These are phyloP conservation scores for Leishmania lainsoni DNA, from an alignment of 208 protist genomes.

Conservation along the genomic window DNA sequence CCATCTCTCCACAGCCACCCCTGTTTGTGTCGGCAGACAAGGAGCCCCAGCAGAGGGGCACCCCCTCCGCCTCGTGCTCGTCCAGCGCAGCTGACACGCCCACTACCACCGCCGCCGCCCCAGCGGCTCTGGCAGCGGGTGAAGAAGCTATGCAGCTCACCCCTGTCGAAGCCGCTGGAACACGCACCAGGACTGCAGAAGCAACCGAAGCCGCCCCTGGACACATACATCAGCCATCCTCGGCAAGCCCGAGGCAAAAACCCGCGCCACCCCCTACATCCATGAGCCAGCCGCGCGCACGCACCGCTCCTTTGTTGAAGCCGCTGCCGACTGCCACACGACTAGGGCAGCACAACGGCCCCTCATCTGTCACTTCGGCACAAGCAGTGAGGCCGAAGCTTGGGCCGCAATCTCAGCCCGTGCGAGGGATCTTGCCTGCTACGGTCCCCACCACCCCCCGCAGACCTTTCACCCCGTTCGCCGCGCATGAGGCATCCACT, in stretches of 20 bases:
- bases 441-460: background rate
- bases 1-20: background rate
- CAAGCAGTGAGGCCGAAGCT: background rate
- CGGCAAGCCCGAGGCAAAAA: background rate
- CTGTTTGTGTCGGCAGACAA: background rate
- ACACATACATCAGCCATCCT: background rate
- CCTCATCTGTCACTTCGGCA: background rate
- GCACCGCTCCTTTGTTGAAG: slow-evolving; percentile 5
- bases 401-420: background rate
- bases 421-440: background rate
- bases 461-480: background rate
- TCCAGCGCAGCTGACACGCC: background rate
- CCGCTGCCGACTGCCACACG: too few relatives aligned
- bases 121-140: background rate
- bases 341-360: background rate
- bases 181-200: background rate
- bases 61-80: background rate
- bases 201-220: background rate
- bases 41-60: background rate
- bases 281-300: background rate
- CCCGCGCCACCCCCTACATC: background rate
- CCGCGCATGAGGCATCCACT: background rate
- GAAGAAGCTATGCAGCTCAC: background rate
- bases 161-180: background rate
- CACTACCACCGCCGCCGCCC: background rate